Base-by-base conservation (phyloP, 2,329 filamentous ascomycete genomes). In the Celoporthe dispersa region DNA sequence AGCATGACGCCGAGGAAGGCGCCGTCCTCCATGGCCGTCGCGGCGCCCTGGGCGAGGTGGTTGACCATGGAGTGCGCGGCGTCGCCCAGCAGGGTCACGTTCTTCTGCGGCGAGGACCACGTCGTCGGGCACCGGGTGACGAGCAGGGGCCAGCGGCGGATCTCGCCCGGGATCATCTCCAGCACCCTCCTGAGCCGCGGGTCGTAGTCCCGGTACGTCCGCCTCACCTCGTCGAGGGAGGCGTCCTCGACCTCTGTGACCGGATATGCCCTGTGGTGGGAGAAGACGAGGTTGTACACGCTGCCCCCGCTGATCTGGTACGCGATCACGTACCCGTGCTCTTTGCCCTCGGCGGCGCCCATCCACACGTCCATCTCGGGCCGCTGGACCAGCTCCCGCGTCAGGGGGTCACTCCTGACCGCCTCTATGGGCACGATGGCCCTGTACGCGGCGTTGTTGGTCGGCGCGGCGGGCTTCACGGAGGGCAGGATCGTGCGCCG, bases 301-400 rank as follows among this genome's bases (percentile, higher is more conserved):
- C 78, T 80, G 14, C 81, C 82, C 2, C 78, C 79, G n/a, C 78
- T 79, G 35, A 85, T 81, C 0, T 82, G 82, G 70, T 84, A 84
- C 3, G 81, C 81, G 65, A 85, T 84, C 73, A 83, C 82, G 69
- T 83, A 82, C 2, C 77, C 74, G 16, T 77, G 76, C 5, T 75
- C 70, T 33, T 61, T 60, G 9, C 66, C 66, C 41, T 62, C 66
- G 19, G 59, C 48, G 1, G 66, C 57, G 28, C 79, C 75, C 76
- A 84, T 77, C 83, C 83, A 85, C 19, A 83, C 81, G 68, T 84
- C 82, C 73, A 85, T 83, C 11, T 81, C 82, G 7, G 77, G 75
- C 67, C 81, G 77, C 33, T 78, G 77, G 9, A 81, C 76, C 16
- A 83, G 75, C 33, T 78, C 75, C 31, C 77, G 78, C 2, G 83